Base-by-base conservation (phyloP, 768 basidiomycete genomes). In the Hydnum rufescens region DNA sequence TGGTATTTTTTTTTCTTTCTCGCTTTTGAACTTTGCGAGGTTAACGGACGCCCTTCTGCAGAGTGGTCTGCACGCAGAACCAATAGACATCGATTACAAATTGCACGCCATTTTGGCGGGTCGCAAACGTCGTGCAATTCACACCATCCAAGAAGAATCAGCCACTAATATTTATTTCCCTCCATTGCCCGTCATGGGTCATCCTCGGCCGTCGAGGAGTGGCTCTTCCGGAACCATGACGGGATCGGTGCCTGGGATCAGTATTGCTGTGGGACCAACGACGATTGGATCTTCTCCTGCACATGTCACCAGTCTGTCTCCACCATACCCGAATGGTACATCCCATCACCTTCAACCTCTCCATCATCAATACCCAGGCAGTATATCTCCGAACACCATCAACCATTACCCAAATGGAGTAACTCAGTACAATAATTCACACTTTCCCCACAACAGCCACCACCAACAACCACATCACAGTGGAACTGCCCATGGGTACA, bases 81-180 rank as follows among this genome's bases (percentile, higher is more conserved):
- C 76, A 29, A 83, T 84, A 66, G 92, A 96, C 65, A 85, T 99
- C 58, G 93, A 96, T 64, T 84, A 86, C 65, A 92, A 93, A 62
- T 67, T 97, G 2, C 92, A 95, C 64, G 76, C 80, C 36, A 88
- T 95, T 63, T 74, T 95, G 56, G 85, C 88, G 19, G 87, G 86
- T 34, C 78, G 87, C 54, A 93, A 93, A 65, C 82, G 92, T 46
- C 71, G 72, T 54, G 74, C 81, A 30, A 70, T 99, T 32, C 93
- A 97, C 64, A 72, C 81, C 4, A 93, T 99, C 49, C 88, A 93
- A 63, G 89, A 96, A 66, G 90, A 96, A 65, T 96, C 93, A 0
- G 92, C 82, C 0, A 96, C 93, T 51, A 97, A 96, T 61, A 87
- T 97, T 56, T 97, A 96, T 65, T 76, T 84, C 57, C 92, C 93